phyloP scores from a whole-genome alignment of 371 early-diverging fungal species.

The Rhizopus delemar region DNA sequence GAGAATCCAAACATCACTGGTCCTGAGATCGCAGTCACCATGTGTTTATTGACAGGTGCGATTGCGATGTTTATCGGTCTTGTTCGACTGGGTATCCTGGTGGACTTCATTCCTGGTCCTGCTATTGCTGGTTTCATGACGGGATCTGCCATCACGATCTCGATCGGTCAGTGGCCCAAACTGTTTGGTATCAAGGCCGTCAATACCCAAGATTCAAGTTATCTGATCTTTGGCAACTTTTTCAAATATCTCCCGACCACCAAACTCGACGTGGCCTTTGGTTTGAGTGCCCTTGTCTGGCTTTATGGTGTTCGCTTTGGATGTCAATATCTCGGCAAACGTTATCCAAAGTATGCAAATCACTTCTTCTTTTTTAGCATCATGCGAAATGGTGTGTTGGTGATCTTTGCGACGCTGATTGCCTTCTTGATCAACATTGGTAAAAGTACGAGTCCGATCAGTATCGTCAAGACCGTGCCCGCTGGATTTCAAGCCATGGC shows the following conservation, averaged over 20 bases:
- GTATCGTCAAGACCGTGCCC: slow-evolving; percentile 72
- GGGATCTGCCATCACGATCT: slow-evolving; percentile 81
- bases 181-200: slow-evolving; percentile 74
- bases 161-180: slow-evolving; percentile 74
- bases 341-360: slow-evolving; percentile 46
- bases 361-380: slow-evolving; percentile 55
- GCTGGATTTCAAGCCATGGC: slow-evolving; percentile 67
- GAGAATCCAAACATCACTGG: slow-evolving; percentile 38
- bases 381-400: slow-evolving; percentile 51
- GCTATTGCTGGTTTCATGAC: slow-evolving; percentile 74
- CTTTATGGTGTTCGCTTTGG: slow-evolving; percentile 51
- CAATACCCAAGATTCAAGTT: slow-evolving; percentile 62
- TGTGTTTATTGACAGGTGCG: slow-evolving; percentile 65
- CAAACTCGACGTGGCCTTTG: slow-evolving; percentile 57
- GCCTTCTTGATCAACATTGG: slow-evolving; percentile 49
- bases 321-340: slow-evolving; percentile 35
- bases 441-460: slow-evolving; percentile 44
- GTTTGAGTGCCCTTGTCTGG: slow-evolving; percentile 50
- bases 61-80: slow-evolving; percentile 73
- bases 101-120: slow-evolving; percentile 85
- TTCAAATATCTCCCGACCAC: slow-evolving; percentile 49
- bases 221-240: slow-evolving; percentile 59
- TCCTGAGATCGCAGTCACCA: slow-evolving; percentile 53
- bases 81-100: slow-evolving; percentile 77
- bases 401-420: slow-evolving; percentile 50